These are phyloP conservation scores for Cladosporium sp. DNA, from an alignment of 2,329 filamentous ascomycete species.

Conservation along the genomic window DNA sequence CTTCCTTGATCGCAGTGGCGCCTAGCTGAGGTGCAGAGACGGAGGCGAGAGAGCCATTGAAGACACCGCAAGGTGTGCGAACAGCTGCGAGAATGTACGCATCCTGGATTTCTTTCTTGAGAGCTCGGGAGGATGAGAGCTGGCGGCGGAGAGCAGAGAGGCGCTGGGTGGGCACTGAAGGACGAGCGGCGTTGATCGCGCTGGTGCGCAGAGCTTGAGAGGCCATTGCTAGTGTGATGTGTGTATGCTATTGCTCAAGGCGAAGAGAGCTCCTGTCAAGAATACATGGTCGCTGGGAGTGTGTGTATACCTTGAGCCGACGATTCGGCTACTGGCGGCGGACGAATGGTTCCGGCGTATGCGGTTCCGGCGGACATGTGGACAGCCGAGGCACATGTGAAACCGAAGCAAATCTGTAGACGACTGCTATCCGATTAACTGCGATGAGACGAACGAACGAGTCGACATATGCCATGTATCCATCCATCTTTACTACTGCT, in stretches of 20 bases:
- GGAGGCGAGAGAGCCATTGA: constrained; percentile 85
- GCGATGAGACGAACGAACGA: too few relatives aligned
- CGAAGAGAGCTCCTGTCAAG: neutral
- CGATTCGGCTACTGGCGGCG: neutral
- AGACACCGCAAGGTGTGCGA: constrained; percentile 89
- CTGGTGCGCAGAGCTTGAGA: constrained; percentile 5
- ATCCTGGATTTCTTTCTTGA: constrained; percentile 69
- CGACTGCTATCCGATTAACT: too few relatives aligned
- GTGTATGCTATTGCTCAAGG: neutral
- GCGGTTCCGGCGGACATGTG: neutral
- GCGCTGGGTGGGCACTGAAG: neutral
- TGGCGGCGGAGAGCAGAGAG: constrained; percentile 21
- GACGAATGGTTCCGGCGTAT: neutral
- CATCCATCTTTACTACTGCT: too few relatives aligned
- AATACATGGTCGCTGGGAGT: neutral
- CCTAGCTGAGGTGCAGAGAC: constrained; percentile 85
- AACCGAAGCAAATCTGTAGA: too few relatives aligned
- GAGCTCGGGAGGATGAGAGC: constrained; percentile 49
- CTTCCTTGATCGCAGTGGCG: constrained; percentile 86
- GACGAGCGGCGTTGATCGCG: constrained; percentile 1
- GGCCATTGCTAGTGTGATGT: neutral
- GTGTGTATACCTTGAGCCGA: neutral
- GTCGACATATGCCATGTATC: too few relatives aligned
- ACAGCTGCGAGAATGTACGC: constrained; percentile 91
- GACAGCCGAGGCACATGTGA: too few relatives aligned